Evolutionary conservation across 2,329 filamentous ascomycete species (phyloP), one percentile per base, ranked within the genome.

Genomic region (Tolypocladium tropicale): DNA sequence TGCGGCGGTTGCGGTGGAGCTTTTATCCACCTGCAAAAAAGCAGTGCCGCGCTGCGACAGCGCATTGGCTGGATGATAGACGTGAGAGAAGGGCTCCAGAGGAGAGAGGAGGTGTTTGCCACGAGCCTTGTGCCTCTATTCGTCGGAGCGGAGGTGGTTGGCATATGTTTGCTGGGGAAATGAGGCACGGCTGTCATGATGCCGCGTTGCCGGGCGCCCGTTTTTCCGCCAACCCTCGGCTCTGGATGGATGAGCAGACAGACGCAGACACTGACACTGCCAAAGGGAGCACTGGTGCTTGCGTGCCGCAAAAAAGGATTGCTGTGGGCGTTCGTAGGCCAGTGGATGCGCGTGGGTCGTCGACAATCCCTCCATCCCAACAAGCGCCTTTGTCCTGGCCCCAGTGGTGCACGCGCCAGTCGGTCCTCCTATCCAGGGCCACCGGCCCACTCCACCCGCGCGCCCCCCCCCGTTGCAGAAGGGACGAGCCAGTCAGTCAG

Each of bases 401-500:
- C n/a, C 36, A 9, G 46, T 49, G 52, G 36, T 39, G 53, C 48
- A 49, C 41, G 34, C 46, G 53, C 55, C 50, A 51, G 33, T 37
- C 30, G 25, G 41, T 43, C 36, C 23, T 51, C 49, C 36, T 39
- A 32, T 12, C 36, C 37, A 53, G 37, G 52, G 25, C 25, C 23
- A 18, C 25, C 18, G 28, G 12, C 33, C 52, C 37, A 53, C 46
- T 12, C 46, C 21, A 28, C 37, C 25, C n/a, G n/a, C n/a, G n/a
- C n/a, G n/a, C n/a, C n/a, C n/a, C 25, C 46, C 34, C 53, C 53
- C 36, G 53, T 51, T 50, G 43, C 34, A 55, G 46, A 51, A 43
- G 28, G n/a, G 53, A 36, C 39, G 30, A 25, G 30, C 28, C 46
- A 48, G 30, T 25, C 43, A 49, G 16, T 25, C 43, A 30, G 14